Percentiles rank a stretch among this genome's conserved stretches.
These are phyloP conservation scores for Telopea speciosissima DNA, from an alignment of 177 flowering plant genomes.

Conservation along the genomic window DNA sequence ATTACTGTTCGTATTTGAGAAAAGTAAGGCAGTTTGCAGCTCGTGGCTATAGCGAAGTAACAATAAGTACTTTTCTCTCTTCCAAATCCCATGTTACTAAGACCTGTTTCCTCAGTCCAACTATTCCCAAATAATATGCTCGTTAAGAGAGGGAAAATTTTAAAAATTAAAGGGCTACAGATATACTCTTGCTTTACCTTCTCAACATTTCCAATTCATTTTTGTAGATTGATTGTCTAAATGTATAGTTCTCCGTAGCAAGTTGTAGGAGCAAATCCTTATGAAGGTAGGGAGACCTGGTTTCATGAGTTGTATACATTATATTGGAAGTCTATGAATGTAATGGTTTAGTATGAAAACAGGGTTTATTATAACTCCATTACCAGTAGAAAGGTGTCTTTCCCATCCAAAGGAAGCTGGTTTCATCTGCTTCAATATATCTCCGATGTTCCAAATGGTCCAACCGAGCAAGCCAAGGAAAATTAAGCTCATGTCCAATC, in stretches of 20 bases:
- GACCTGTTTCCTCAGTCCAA: conserved; percentile 5
- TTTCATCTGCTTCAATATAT: conserved; percentile 26
- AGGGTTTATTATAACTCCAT: not conserved
- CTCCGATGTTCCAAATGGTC: conserved; percentile 32
- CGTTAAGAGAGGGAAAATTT: no score
- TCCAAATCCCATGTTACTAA: conserved; percentile 7
- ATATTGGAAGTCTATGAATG: not conserved
- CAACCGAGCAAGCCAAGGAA: conserved; percentile 35
- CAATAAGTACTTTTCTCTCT: conserved; percentile 7
- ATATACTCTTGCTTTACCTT: conserved; percentile 17
- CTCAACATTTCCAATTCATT: conserved; percentile 32
- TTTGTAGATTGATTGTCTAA: conserved; percentile 27
- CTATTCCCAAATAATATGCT: conserved; percentile 2
- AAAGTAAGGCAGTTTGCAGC: not conserved
- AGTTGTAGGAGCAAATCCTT: conserved; percentile 26
- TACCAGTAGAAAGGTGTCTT: conserved; percentile 29
- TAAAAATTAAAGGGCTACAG: not conserved
- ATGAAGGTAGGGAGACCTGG: conserved; percentile 20
- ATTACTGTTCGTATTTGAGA: not conserved
- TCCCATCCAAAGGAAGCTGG: conserved; percentile 17
- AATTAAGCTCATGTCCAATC: conserved; percentile 27
- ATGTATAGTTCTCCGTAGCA: conserved; percentile 24
- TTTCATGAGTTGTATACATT: not conserved
- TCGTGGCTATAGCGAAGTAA: conserved; percentile 7
- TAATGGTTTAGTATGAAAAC: not conserved